Conservation (phyloP, 305 asterid species). For the Plantago coronopus region DNA sequence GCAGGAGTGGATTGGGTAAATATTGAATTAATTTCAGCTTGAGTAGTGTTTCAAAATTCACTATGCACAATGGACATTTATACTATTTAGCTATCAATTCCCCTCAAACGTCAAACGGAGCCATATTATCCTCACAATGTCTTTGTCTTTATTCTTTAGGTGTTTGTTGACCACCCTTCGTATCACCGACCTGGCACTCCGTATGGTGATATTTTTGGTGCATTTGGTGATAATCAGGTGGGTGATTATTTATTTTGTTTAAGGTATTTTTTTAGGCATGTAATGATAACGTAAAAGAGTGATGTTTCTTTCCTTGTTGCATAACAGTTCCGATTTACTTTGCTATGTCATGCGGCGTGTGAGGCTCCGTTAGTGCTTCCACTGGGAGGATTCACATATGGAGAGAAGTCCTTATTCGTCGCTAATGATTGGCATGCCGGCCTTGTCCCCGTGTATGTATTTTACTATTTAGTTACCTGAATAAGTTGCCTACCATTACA, state of each 20-base stretch:
- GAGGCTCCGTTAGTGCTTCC: constrained; percentile 97
- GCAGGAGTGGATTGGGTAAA: constrained; percentile 97
- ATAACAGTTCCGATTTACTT: constrained; percentile 85
- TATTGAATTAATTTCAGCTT: constrained; percentile 7
- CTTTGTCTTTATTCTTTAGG: constrained; percentile 37
- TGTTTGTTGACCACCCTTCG: constrained; percentile 83
- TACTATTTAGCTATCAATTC: too few species aligned
- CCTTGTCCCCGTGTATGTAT: constrained; percentile 88
- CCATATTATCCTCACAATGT: neutral
- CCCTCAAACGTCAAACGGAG: too few species aligned
- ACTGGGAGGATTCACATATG: constrained; percentile 86
- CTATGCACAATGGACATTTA: neutral
- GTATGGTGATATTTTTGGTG: constrained; percentile 81
- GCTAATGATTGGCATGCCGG: constrained; percentile 99
- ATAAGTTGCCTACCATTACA: neutral
- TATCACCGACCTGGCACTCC: constrained; percentile 91
- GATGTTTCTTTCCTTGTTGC: constrained; percentile 30
- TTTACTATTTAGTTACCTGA: constrained; percentile 27
- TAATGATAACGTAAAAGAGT: constrained; percentile 15
- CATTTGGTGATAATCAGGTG: constrained; percentile 98
- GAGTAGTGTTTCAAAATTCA: neutral
- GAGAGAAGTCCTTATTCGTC: constrained; percentile 84
- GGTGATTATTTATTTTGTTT: constrained; percentile 19
- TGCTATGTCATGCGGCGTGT: constrained; percentile 94
- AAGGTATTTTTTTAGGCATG: constrained; percentile 16